Evolutionary conservation across 1,284 basidiomycete genomes (phyloP).

Genomic region (Tilletia indica): DNA sequence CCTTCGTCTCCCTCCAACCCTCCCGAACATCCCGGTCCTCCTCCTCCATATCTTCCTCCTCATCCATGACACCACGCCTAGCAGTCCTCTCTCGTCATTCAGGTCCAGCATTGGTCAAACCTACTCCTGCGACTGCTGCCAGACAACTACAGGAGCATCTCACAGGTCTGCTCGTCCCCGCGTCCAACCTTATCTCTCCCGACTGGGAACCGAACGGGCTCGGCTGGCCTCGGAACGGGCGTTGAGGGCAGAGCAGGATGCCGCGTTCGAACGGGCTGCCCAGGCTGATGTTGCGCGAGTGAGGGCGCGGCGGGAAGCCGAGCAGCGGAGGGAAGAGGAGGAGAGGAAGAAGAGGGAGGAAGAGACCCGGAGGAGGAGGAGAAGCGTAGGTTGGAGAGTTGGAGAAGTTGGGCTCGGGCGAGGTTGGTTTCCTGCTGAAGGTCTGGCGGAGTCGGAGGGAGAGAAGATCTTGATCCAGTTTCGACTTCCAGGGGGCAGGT

Average conservation of each 20-base stretch:
- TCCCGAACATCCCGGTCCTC: conserved; percentile 28
- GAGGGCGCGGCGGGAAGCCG: conserved; percentile 1
- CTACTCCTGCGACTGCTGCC: conserved; percentile 31
- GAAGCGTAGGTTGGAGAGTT: conserved; percentile 21
- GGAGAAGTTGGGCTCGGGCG: conserved; percentile 41
- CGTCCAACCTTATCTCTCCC: conserved; percentile 35
- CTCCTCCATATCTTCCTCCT: background rate
- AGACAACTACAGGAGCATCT: conserved; percentile 36
- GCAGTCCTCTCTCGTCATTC: conserved; percentile 45
- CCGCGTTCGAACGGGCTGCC: conserved; percentile 31
- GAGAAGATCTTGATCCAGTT: conserved; percentile 33
- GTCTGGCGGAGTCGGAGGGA: conserved; percentile 7
- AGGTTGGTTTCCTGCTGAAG: conserved; percentile 41
- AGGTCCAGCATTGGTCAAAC: conserved; percentile 32
- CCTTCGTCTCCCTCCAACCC: conserved; percentile 83
- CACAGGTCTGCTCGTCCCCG: conserved; percentile 40
- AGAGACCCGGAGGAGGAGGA: conserved; percentile 24
- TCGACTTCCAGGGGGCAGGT: conserved; percentile 43
- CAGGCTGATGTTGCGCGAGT: conserved; percentile 7
- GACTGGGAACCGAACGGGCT: conserved; percentile 35
- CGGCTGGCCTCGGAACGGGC: conserved; percentile 40
- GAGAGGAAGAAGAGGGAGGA: conserved; percentile 38
- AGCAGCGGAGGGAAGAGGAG: conserved; percentile 21
- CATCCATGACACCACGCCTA: conserved; percentile 29
- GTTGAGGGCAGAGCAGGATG: conserved; percentile 44